Evolutionary conservation across 2,329 filamentous ascomycete species (phyloP), one percentile per base, ranked within the genome.

Genomic region (Meredithiella fracta): DNA sequence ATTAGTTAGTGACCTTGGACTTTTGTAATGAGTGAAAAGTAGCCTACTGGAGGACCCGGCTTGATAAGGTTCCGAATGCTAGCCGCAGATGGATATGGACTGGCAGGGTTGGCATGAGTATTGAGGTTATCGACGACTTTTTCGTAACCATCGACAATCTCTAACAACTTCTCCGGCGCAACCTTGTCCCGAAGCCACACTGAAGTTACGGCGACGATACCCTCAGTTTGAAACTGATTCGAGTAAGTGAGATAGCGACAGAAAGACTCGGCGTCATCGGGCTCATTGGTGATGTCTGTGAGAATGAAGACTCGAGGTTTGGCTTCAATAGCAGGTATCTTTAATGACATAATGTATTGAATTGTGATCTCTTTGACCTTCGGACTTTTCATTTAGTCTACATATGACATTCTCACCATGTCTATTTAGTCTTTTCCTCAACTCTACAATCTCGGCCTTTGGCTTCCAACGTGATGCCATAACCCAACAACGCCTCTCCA

Each of bases 111-210:
- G 2, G 68, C 70, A 59, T 78, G 74, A 2, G 61, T 61, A 56
- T 74, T 73, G 7, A 79, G 65, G 58, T 73, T 78, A 11, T 71
- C 68, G 20, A 69, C 67, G 1, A 69, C 70, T 22, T 67, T 61
- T 1, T 61, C 67, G 58, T 75, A 75, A 2, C 68, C 71, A 49
- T 73, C 63, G 50, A 73, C 55, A 40, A 74, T 71, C 34, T 66
- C 66, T 55, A 66, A 63, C 61, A 75, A 72, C 31, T 72, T 67
- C 56, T 73, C 63, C 7, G 71, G 67, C 55, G 67, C 65, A 31
- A 69, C 65, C 22, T 67, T 67, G 31, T 64, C 64, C 54, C 64
- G 68, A 63, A 73, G 66, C 70, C 71, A 74, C 60, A 66, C 70
- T 3, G 71, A 73, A 0, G 72, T 73, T 47, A 65, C 67, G 6